A percentile compares a stretch with the other conserved stretches of the same genome.
Evolutionary conservation across 257 asterid genomes (phyloP).

Genomic region (Lavandula angustifolia): DNA sequence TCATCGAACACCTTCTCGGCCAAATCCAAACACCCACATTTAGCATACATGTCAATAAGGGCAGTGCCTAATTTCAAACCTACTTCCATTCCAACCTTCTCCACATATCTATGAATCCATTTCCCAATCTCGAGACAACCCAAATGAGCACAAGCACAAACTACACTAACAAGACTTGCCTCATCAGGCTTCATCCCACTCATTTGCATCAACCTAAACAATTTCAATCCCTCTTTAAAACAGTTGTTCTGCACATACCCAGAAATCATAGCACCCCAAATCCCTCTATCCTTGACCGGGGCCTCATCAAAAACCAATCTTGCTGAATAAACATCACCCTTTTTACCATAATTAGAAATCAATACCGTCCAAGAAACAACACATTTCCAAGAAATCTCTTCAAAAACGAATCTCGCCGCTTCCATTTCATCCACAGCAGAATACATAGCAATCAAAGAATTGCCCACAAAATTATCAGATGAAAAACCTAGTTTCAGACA

Average conservation of each 20-base stretch:
- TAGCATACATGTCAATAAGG: slow-evolving; percentile 60
- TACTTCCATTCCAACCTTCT: slow-evolving; percentile 35
- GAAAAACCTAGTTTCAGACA: slow-evolving; percentile 50
- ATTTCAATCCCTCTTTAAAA: slow-evolving; percentile 66
- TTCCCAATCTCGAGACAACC: slow-evolving; percentile 67
- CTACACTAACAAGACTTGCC: slow-evolving; percentile 53
- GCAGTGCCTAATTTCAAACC: slow-evolving; percentile 59
- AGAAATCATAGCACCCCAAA: slow-evolving; percentile 78
- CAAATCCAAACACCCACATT: slow-evolving; percentile 62
- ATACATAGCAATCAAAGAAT: slow-evolving; percentile 54
- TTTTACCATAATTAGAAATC: slow-evolving; percentile 59
- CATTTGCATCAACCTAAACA: slow-evolving; percentile 70
- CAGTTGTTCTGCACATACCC: slow-evolving; percentile 74
- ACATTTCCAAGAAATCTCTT: slow-evolving; percentile 52
- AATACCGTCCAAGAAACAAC: slow-evolving; percentile 73
- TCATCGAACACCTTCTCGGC: slow-evolving; percentile 56
- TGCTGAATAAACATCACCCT: slow-evolving; percentile 58
- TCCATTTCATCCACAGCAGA: slow-evolving; percentile 53
- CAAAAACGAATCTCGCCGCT: slow-evolving; percentile 53
- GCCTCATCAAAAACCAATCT: slow-evolving; percentile 65
- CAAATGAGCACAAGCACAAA: slow-evolving; percentile 66
- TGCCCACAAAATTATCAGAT: slow-evolving; percentile 52
- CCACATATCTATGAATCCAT: slow-evolving; percentile 60
- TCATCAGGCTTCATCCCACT: slow-evolving; percentile 66
- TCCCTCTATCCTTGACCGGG: slow-evolving; percentile 59